phyloP scores from a whole-genome alignment of 768 basidiomycete genomes.

The Gymnopilus junonius region DNA sequence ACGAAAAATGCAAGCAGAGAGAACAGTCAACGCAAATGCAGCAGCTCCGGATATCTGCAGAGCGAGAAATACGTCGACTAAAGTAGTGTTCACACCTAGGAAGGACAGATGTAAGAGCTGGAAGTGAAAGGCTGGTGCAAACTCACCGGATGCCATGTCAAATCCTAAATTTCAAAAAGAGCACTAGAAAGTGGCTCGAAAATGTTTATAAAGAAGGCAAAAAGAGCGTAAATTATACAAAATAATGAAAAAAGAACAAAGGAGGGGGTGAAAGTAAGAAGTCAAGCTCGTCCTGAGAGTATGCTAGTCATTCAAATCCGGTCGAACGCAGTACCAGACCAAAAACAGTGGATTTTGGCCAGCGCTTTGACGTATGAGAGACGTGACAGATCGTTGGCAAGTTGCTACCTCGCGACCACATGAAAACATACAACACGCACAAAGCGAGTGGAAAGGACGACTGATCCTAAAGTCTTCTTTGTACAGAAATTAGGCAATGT shows the following conservation, averaged over 20 bases:
- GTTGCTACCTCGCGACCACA: neutral
- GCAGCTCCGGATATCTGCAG: slow-evolving; percentile 33
- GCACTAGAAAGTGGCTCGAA: neutral
- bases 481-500: neutral
- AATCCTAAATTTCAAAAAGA: neutral
- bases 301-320: neutral
- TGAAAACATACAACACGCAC: neutral
- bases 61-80: slow-evolving; percentile 31
- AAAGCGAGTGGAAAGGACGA: neutral
- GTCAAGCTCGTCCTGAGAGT: neutral
- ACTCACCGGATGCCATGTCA: slow-evolving; percentile 4
- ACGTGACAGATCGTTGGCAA: slow-evolving; percentile 1
- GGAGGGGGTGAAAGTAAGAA: neutral
- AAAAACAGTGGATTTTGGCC: neutral
- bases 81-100: slow-evolving; percentile 5
- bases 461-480: neutral
- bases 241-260: neutral
- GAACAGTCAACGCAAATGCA: slow-evolving; percentile 27
- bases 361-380: neutral
- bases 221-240: neutral
- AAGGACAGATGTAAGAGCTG: neutral
- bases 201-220: neutral
- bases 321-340: neutral
- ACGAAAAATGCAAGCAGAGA: slow-evolving; percentile 31
- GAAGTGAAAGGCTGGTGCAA: neutral